phyloP scores from a whole-genome alignment of 2,329 filamentous ascomycete genomes.

The Verticillium alfalfae region DNA sequence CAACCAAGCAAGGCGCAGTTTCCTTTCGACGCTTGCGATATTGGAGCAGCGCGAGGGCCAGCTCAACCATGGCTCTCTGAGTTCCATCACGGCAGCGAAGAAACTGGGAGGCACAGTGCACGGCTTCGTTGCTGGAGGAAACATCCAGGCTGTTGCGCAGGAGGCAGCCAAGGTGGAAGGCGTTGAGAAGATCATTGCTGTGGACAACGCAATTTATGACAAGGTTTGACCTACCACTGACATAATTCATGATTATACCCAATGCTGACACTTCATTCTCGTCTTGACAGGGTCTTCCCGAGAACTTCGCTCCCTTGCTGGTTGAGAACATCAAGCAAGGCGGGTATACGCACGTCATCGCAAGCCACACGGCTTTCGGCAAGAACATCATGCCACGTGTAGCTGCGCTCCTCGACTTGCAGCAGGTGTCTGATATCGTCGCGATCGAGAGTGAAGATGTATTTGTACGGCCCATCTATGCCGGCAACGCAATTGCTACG shows the following conservation, averaged over 20 bases:
- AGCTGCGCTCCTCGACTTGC: constrained; percentile 82
- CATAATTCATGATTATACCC: background rate
- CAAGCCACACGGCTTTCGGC: constrained; percentile 89
- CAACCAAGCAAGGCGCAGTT: constrained; percentile 21
- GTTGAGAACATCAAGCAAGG: constrained; percentile 97
- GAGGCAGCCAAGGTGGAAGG: constrained; percentile 86
- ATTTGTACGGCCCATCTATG: constrained; percentile 95
- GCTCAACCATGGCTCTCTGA: constrained; percentile 75
- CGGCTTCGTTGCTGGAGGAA: constrained; percentile 79
- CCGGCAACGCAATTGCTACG: constrained; percentile 93
- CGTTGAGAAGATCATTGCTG: constrained; percentile 82
- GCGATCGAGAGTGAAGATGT: constrained; percentile 84
- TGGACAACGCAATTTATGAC: constrained; percentile 88
- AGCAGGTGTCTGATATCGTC: constrained; percentile 91
- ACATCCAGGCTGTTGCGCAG: constrained; percentile 69
- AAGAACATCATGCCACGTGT: constrained; percentile 92
- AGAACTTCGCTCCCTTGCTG: constrained; percentile 89
- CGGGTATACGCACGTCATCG: constrained; percentile 86
- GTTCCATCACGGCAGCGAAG: constrained; percentile 78
- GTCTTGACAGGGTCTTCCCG: constrained; percentile 66
- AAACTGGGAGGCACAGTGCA: constrained; percentile 83
- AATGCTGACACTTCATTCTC: background rate
- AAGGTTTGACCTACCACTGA: constrained; percentile 54
- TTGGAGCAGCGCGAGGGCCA: constrained; percentile 90
- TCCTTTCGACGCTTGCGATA: constrained; percentile 83